These are phyloP conservation scores for Ustulina deusta DNA, from an alignment of 2,329 filamentous ascomycete species.

Conservation along the genomic window DNA sequence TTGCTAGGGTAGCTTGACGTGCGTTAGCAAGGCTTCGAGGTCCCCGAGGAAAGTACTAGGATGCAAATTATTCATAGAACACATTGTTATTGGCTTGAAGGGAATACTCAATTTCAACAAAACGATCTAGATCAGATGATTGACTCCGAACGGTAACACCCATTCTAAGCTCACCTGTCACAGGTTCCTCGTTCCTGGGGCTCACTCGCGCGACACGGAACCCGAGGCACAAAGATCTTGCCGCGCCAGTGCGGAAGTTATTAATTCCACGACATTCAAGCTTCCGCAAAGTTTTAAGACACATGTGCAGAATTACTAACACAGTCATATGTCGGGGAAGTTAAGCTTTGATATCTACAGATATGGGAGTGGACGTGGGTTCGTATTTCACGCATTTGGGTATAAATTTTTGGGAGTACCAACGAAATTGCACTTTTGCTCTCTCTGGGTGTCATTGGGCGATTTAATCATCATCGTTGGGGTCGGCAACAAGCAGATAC, in stretches of 20 bases:
- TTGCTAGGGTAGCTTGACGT: slow-evolving; percentile 6
- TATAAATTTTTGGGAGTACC: no score
- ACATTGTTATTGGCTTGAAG: slow-evolving; percentile 2
- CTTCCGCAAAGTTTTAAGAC: not conserved
- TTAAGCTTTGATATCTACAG: not conserved
- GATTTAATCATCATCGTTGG: not conserved
- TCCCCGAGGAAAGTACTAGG: not conserved
- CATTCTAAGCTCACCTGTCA: slow-evolving; percentile 8
- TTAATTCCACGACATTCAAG: not conserved
- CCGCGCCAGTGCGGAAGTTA: no score
- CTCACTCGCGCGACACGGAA: not conserved
- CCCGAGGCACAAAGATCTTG: slow-evolving; percentile 12
- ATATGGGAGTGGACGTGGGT: not conserved
- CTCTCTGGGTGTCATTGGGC: not conserved
- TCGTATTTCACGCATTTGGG: not conserved
- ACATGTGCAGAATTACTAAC: not conserved
- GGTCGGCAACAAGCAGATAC: not conserved
- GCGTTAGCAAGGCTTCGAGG: not conserved
- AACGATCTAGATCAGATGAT: slow-evolving; percentile 9
- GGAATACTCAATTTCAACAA: slow-evolving; percentile 6
- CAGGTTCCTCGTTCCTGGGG: not conserved
- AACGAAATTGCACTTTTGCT: not conserved
- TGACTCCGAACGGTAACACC: not conserved
- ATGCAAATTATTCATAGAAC: slow-evolving; percentile 12
- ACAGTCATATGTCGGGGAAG: not conserved